phyloP scores from a whole-genome alignment of 139 green algal genomes.

The Closterium sp. region DNA sequence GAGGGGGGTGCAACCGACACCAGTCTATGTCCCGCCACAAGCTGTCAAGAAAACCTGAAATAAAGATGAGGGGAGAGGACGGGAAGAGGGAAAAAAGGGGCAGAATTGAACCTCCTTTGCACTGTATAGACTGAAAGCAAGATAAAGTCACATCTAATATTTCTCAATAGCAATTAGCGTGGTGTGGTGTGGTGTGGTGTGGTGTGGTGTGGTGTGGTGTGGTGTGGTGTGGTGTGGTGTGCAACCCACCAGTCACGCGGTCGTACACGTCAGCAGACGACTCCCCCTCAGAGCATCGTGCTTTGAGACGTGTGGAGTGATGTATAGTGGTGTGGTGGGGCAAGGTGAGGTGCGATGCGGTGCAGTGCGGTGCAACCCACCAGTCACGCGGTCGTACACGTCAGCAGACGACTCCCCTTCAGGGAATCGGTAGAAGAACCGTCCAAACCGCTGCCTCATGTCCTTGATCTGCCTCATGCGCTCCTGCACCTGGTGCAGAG shows the following conservation, averaged over 20 bases:
- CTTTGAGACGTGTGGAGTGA: no score
- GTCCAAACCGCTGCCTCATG: conserved; percentile 41
- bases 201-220: no score
- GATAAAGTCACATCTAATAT: no score
- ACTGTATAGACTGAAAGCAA: no score
- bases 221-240: no score
- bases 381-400: conserved; percentile 59
- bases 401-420: conserved; percentile 56
- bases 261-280: conserved; percentile 58
- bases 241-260: conserved; percentile 41
- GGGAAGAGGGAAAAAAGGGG: not conserved
- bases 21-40: conserved; percentile 12
- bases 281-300: conserved; percentile 58
- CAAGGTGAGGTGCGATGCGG: no score
- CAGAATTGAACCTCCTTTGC: no score
- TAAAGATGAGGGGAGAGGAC: not conserved
- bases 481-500: no score
- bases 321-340: no score
- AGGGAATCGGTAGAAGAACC: conserved; percentile 61
- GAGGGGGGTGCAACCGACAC: not conserved
- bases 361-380: conserved; percentile 1
- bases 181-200: no score
- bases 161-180: no score
- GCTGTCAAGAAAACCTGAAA: conserved; percentile 11
- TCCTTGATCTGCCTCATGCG: not conserved